phyloP scores from a whole-genome alignment of 169 alveolate genomes.

The Plasmodium reichenowi region DNA sequence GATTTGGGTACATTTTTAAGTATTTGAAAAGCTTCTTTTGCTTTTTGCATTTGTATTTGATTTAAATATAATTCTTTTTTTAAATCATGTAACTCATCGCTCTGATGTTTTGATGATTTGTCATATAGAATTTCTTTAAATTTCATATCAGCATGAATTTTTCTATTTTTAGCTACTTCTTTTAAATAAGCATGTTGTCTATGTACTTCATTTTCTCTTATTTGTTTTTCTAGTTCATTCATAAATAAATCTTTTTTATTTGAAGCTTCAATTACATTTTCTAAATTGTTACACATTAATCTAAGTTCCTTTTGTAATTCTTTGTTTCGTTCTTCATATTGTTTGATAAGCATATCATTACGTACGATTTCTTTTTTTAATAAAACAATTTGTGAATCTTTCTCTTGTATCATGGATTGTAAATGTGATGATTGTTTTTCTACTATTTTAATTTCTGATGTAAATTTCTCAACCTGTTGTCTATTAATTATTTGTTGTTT shows the following conservation, averaged over 20 bases:
- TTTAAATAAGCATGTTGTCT: constrained; percentile 73
- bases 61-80: constrained; percentile 74
- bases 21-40: constrained; percentile 72
- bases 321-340: constrained; percentile 74
- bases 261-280: constrained; percentile 76
- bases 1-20: constrained; percentile 58
- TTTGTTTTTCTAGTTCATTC: constrained; percentile 72
- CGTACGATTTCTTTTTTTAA: constrained; percentile 75
- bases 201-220: constrained; percentile 76
- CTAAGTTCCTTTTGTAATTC: constrained; percentile 66
- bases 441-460: constrained; percentile 52
- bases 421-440: constrained; percentile 70
- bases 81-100: constrained; percentile 45
- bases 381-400: constrained; percentile 72
- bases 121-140: constrained; percentile 74
- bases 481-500: constrained; percentile 37
- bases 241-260: constrained; percentile 75
- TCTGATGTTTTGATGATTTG: constrained; percentile 50
- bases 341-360: constrained; percentile 47
- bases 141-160: constrained; percentile 67
- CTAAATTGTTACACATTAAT: constrained; percentile 73
- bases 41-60: constrained; percentile 72
- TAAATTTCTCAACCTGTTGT: constrained; percentile 38
- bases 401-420: constrained; percentile 73
- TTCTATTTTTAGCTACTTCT: constrained; percentile 78